phyloP scores from a whole-genome alignment of 1,139 yeast species.

The Candida pseudocylindracea region DNA sequence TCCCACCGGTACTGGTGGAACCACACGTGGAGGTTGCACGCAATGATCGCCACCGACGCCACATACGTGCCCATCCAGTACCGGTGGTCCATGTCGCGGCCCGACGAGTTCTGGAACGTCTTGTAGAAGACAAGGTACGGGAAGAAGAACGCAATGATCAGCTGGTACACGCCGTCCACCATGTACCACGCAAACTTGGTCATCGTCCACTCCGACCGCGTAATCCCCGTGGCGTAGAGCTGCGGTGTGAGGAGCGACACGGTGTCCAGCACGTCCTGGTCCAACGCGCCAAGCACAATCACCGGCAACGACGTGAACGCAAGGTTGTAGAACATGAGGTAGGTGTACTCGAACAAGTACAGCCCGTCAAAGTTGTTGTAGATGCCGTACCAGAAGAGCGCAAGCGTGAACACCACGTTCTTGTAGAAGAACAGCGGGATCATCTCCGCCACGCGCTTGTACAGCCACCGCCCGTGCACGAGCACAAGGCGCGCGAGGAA shows the following conservation, averaged over 20 bases:
- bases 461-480: slow-evolving; percentile 95
- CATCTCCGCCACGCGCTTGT: slow-evolving; percentile 81
- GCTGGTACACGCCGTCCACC: slow-evolving; percentile 77
- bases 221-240: slow-evolving; percentile 65
- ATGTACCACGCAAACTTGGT: slow-evolving; percentile 66
- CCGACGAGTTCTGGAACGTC: slow-evolving; percentile 35
- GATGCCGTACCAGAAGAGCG: slow-evolving; percentile 86
- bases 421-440: slow-evolving; percentile 85
- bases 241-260: slow-evolving; percentile 82
- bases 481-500: slow-evolving; percentile 54
- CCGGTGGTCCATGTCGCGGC: slow-evolving; percentile 58
- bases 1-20: slow-evolving; percentile 89
- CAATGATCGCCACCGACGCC: slow-evolving; percentile 53
- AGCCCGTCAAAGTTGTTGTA: slow-evolving; percentile 77
- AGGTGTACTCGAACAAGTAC: slow-evolving; percentile 80
- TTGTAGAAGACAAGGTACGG: slow-evolving; percentile 49
- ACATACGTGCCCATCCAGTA: slow-evolving; percentile 71
- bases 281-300: slow-evolving; percentile 73
- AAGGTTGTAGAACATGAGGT: slow-evolving; percentile 76
- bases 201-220: slow-evolving; percentile 64
- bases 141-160: slow-evolving; percentile 66
- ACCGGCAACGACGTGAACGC: slow-evolving; percentile 93
- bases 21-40: slow-evolving; percentile 64
- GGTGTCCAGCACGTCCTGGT: slow-evolving; percentile 76
- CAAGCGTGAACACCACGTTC: slow-evolving; percentile 70